Evolutionary conservation across 179 eudicot genomes (phyloP).

Genomic region (Pouteria campechiana): DNA sequence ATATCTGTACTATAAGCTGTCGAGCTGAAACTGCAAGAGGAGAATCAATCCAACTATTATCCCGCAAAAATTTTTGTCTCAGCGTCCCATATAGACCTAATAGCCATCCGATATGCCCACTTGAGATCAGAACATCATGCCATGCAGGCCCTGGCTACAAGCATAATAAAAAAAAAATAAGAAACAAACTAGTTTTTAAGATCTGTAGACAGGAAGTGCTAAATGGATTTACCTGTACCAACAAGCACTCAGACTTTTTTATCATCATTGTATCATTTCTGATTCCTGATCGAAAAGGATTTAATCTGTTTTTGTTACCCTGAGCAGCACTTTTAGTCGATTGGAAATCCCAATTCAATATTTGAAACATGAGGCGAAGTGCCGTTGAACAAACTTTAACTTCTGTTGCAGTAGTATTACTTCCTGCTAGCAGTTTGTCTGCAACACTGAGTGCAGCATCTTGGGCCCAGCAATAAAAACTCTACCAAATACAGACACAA

Average conservation of each 20-base stretch:
- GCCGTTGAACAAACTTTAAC: constrained; percentile 81
- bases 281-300: constrained; percentile 40
- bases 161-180: constrained; percentile 6
- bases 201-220: too few relatives aligned
- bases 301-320: constrained; percentile 31
- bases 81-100: constrained; percentile 67
- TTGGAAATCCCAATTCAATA: constrained; percentile 83
- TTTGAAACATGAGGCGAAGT: constrained; percentile 86
- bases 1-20: constrained; percentile 79
- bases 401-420: constrained; percentile 66
- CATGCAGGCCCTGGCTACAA: constrained; percentile 89
- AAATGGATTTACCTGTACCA: constrained; percentile 93
- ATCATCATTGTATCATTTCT: constrained; percentile 31
- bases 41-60: constrained; percentile 91
- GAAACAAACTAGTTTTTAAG: neutral
- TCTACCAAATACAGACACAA: constrained; percentile 51
- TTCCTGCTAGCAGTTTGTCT: constrained; percentile 52
- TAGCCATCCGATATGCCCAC: constrained; percentile 84
- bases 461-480: constrained; percentile 82
- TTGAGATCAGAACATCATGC: constrained; percentile 65
- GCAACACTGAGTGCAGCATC: constrained; percentile 72
- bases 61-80: constrained; percentile 64
- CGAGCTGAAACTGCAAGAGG: constrained; percentile 94
- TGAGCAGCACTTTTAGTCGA: constrained; percentile 23
- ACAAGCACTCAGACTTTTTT: constrained; percentile 45